Base-by-base conservation (phyloP, 257 asterid genomes). In the Ocimum tenuiflorum region DNA sequence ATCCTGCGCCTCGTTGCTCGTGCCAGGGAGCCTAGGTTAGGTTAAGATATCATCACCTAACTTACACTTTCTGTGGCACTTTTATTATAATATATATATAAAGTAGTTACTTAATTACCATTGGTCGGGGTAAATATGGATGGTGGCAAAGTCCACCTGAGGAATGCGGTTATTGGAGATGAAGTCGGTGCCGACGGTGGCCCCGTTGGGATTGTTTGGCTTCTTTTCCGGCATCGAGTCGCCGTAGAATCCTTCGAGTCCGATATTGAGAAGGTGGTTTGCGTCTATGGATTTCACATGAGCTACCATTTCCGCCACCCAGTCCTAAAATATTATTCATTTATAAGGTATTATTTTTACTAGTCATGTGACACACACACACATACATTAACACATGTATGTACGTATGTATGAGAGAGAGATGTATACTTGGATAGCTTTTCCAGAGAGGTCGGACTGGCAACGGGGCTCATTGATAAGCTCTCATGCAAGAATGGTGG, bases 211-310 rank as follows among this genome's bases (percentile, higher is more conserved):
- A 60, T 88, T 88, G 60, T 45, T 36, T 69, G 79, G 63, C 54
- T 83, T 80, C 69, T 67, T 83, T 0, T 74, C 63, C 0, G 91
- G 81, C 67, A 62, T 36, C 7, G 83, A 65, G 13, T 85, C 91
- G 4, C 91, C 94, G 31, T 88, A 85, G 67, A 83, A 88, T 36
- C 95, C 94, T 65, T 88, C 95, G 69, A 88, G 52, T 22, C 94
- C 95, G 3, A 81, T 53, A 60, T 78, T 81, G 6, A 85, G 13
- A 4, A 88, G 76, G 73, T 88, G 94, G 12, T 63, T 80, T 20
- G 23, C 55, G 69, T 88, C 92, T 2, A 85, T 22, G 0, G 90
- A 87, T 77, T 88, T 88, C 18, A 85, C 83, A 27, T 69, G 64
- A 22, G 46, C 56, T 11, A 90, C 80, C 83, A 85, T 81, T 63